Evolutionary conservation across 768 basidiomycete species (phyloP), one percentile per base, ranked within the genome.

Genomic region (Boletus reticuloceps): DNA sequence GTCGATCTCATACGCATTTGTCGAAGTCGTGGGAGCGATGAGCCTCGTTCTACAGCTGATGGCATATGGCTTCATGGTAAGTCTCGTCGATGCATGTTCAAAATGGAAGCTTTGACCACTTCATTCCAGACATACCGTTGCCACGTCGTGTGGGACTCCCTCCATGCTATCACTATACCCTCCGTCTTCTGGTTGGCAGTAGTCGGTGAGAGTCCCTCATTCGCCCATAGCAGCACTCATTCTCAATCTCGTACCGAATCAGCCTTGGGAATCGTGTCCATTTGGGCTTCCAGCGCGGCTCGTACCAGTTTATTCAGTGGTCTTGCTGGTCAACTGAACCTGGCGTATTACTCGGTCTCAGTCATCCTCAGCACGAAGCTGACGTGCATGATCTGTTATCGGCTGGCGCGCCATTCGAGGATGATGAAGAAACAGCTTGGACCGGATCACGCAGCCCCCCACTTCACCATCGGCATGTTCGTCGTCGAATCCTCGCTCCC

Each of bases 71-170:
- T 20, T 55, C 1, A 53, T 60, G 59, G 57, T 55, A 50, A 65
- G 57, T 36, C 14, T 36, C 6, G 42, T 43, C 25, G 16, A 16
- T 27, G 42, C 5, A 27, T 5, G 42, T 25, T 29, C 12, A 13
- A 42, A 42, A 34, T 13, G 11, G 34, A 45, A n/a, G 3, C 7
- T 36, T 47, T 2, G 34, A 14, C 12, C 6, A 0, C 2, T 17
- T 39, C 37, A 1, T 22, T 72, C 22, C 39, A 76, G 75, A 60
- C 75, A 13, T 69, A 73, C 55, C 75, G 74, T 19, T 72, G 72
- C 51, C 69, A 56, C 19, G 58, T 72, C 29, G 55, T 76, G 11
- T 77, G 73, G 74, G 13, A 36, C 34, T 13, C 12, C 14, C 14
- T 11, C 14, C 13, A 14, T 14, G 34, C 14, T 13, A 14, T 66